Conservation (phyloP, 2,329 filamentous ascomycete species). For the Pezicula rhizophila region DNA sequence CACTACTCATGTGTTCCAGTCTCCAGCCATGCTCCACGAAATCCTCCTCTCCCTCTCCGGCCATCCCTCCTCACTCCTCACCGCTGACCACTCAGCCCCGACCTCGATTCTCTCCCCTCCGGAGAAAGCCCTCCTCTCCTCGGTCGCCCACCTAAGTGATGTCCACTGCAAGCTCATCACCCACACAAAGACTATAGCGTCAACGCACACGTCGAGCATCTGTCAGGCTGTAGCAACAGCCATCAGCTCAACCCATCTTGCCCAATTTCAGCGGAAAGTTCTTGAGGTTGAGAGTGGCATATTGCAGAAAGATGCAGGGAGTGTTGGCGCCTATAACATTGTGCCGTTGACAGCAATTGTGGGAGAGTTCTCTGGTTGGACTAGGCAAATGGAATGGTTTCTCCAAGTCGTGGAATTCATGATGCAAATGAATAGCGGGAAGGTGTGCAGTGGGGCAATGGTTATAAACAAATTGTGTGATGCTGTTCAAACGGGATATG, state of each 20-base stretch:
- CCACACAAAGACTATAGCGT: conserved; percentile 60
- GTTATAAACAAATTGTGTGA: conserved; percentile 72
- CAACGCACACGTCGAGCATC: conserved; percentile 70
- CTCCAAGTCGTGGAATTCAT: conserved; percentile 70
- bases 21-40: conserved; percentile 80
- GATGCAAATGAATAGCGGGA: conserved; percentile 30
- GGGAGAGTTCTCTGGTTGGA: conserved; percentile 82
- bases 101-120: conserved; percentile 60
- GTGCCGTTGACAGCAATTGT: conserved; percentile 85
- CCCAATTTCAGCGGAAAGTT: conserved; percentile 75
- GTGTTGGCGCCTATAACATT: conserved; percentile 88
- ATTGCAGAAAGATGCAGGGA: conserved; percentile 65
- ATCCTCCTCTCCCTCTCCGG: conserved; percentile 94
- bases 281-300: conserved; percentile 78
- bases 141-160: conserved; percentile 70
- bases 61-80: conserved; percentile 83
- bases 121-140: conserved; percentile 74
- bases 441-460: conserved; percentile 57
- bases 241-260: conserved; percentile 68
- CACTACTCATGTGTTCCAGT: background rate
- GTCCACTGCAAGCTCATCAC: conserved; percentile 68
- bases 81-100: conserved; percentile 41
- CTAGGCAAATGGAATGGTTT: conserved; percentile 77
- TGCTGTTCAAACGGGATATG: conserved; percentile 81
- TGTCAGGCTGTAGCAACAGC: conserved; percentile 82